Evolutionary conservation across 2,329 filamentous ascomycete species (phyloP).

Genomic region (Hymenotorrendiella dingleyae): DNA sequence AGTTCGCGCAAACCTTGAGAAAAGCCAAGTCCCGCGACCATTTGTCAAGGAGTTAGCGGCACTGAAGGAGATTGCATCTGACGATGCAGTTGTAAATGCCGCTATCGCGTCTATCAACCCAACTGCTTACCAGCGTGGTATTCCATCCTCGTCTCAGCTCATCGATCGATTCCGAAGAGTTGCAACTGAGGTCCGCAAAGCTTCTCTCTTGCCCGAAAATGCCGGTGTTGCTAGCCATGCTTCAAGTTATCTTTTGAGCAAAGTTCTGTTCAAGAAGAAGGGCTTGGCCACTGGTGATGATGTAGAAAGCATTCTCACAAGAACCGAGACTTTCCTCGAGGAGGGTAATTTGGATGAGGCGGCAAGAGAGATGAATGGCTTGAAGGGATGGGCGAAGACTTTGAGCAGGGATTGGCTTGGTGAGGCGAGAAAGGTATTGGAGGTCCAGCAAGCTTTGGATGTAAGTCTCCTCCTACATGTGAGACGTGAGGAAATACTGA

Average conservation of each 20-base stretch:
- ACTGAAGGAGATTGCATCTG: slow-evolving; percentile 82
- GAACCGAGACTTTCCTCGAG: slow-evolving; percentile 85
- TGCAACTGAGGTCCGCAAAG: slow-evolving; percentile 87
- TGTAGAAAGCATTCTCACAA: slow-evolving; percentile 86
- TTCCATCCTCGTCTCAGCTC: slow-evolving; percentile 76
- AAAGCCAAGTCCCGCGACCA: slow-evolving; percentile 66
- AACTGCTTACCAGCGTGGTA: slow-evolving; percentile 83
- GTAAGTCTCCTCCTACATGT: slow-evolving; percentile 49
- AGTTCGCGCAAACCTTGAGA: slow-evolving; percentile 76
- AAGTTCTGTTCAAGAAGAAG: slow-evolving; percentile 94
- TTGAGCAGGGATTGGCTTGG: slow-evolving; percentile 89
- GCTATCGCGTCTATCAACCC: slow-evolving; percentile 97
- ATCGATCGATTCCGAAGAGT: slow-evolving; percentile 96
- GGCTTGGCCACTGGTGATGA: slow-evolving; percentile 77
- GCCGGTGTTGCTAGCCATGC: slow-evolving; percentile 93
- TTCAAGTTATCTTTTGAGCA: slow-evolving; percentile 82
- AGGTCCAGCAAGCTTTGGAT: slow-evolving; percentile 93
- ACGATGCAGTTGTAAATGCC: slow-evolving; percentile 81
- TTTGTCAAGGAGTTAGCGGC: slow-evolving; percentile 92
- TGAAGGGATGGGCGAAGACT: slow-evolving; percentile 92
- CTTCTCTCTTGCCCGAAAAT: slow-evolving; percentile 83
- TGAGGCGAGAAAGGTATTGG: slow-evolving; percentile 85
- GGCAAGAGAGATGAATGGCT: slow-evolving; percentile 88
- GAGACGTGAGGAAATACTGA: slow-evolving; percentile 10
- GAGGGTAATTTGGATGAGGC: slow-evolving; percentile 89